Conservation (phyloP, 148 eudicot species). For the Camellia sinensis region DNA sequence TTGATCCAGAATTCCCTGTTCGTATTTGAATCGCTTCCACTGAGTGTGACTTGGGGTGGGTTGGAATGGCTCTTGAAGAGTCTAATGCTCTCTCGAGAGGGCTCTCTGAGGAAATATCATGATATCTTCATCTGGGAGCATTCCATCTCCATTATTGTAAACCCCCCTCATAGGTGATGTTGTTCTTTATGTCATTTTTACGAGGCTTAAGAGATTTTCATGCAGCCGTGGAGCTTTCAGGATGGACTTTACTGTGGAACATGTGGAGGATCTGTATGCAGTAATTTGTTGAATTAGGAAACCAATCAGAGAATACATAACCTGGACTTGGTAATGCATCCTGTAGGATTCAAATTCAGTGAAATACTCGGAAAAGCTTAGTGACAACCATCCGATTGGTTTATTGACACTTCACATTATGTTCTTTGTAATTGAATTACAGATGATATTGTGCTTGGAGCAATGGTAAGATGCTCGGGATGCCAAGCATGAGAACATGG, state of each 20-base stretch:
- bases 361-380: neutral
- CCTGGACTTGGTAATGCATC: neutral
- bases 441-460: neutral
- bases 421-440: neutral
- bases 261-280: slow-evolving; percentile 58
- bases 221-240: slow-evolving; percentile 46
- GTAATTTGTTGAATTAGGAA: slow-evolving; percentile 5
- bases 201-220: slow-evolving; percentile 35
- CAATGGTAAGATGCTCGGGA: too few relatives aligned
- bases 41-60: slow-evolving; percentile 30
- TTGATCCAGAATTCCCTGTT: slow-evolving; percentile 78
- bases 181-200: slow-evolving; percentile 31
- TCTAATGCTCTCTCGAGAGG: slow-evolving; percentile 27
- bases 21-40: slow-evolving; percentile 34
- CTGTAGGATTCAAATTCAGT: neutral
- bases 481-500: too few relatives aligned
- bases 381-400: neutral
- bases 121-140: slow-evolving; percentile 33
- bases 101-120: slow-evolving; percentile 32
- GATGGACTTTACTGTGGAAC: slow-evolving; percentile 87
- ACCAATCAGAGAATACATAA: neutral
- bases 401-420: neutral
- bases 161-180: slow-evolving; percentile 23
- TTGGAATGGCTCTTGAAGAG: slow-evolving; percentile 33
- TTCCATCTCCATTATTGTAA: slow-evolving; percentile 30